Base-by-base conservation (phyloP, 352 stramenopile species). In the Phytophthora crassamura region DNA sequence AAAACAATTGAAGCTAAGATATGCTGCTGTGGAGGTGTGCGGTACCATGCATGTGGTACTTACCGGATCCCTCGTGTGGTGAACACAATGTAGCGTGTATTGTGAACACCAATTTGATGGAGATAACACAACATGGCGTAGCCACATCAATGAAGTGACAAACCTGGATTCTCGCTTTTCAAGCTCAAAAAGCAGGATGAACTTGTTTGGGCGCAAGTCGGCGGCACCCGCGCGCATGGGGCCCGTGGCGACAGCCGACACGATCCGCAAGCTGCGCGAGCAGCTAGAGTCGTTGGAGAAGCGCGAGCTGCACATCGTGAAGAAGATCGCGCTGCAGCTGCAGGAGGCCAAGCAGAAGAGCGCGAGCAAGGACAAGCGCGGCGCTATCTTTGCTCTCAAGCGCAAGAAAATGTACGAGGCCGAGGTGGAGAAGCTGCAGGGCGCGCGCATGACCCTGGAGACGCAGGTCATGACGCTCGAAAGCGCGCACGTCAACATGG, bases 361-460 rank as follows among this genome's bases (percentile, higher is more conserved):
- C 77, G 88, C 86, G 11, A 89, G 86, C 39, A 98, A 98, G 64
- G 97, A 99, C 84, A 99, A 99, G 64, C 96, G 96, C 71, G 97
- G 97, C 53, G 97, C 97, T 28, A 89, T 99, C 40, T 99, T 99
- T 75, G 93, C 94, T 46, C 88, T 99, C 39, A 99, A 99, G 80
- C 90, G 95, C 65, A 99, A 99, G 88, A 99, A 99, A 66, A 96
- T 99, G 79, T 98, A 98, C 72, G 97, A 99, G 71, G 86, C 90
- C 39, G 97, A 99, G 74, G 90, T 99, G 41, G 95, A 98, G 69
- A 99, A 99, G 84, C 97, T 99, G 59, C 87, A 98, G 71, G 91
- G 92, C 47, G 88, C 97, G 18, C 95, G 97, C 64, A 98, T 99
- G 90, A 99, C 95, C 48, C 82, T 99, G 14, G 96, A 99, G 83